These are phyloP conservation scores for Thinopyrum elongatum DNA, from an alignment of 176 grass and related monocot species.

Conservation along the genomic window DNA sequence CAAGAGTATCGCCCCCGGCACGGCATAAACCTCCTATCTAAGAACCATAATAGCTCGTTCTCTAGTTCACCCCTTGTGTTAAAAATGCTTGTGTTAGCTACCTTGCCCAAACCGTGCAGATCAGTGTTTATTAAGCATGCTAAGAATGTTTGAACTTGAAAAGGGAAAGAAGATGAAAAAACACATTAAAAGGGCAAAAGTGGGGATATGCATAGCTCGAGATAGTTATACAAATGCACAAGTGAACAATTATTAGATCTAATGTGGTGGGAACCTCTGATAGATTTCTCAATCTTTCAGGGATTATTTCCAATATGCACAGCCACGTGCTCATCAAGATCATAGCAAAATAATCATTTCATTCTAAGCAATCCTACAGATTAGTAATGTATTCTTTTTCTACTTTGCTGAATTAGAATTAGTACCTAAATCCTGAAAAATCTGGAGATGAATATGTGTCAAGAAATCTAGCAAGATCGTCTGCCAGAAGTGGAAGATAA, in stretches of 20 bases:
- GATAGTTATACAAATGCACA: background rate
- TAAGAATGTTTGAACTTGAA: conserved; percentile 3
- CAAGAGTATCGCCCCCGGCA: background rate
- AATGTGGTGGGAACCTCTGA: background rate
- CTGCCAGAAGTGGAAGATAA: conserved; percentile 88
- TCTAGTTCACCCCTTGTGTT: background rate
- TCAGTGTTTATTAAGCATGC: background rate
- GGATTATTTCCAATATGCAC: background rate
- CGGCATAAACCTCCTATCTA: background rate
- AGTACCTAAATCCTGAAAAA: conserved; percentile 93
- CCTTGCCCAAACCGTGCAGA: background rate
- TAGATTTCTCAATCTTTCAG: conserved; percentile 12
- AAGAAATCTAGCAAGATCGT: conserved; percentile 82
- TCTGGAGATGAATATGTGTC: conserved; percentile 80
- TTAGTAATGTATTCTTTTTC: background rate
- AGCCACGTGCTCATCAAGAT: conserved; percentile 1
- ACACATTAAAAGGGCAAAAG: background rate
- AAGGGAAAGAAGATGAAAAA: background rate
- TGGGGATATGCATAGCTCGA: background rate
- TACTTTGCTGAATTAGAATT: conserved; percentile 13
- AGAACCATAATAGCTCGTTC: background rate
- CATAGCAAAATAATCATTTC: conserved; percentile 6
- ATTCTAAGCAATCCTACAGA: background rate
- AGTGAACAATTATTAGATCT: background rate
- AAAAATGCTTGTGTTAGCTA: conserved; percentile 2